Evolutionary conservation across 441 rosid species (phyloP).

Genomic region (Pelargonium cotyledonis): DNA sequence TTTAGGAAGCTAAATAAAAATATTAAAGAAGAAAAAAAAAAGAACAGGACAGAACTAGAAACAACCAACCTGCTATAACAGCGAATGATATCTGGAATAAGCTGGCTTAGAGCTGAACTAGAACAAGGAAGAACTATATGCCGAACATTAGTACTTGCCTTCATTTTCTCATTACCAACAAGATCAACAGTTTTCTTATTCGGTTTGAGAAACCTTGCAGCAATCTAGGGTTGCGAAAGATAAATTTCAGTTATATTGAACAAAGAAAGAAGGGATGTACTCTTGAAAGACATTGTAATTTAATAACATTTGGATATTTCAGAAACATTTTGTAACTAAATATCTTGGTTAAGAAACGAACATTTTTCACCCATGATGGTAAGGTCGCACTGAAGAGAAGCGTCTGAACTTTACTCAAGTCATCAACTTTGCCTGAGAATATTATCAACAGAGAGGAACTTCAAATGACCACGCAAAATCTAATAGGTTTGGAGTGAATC

Average conservation of each 20-base stretch:
- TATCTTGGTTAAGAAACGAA: conserved; percentile 29
- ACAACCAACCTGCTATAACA: conserved; percentile 74
- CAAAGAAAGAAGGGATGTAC: background rate
- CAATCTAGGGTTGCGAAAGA: conserved; percentile 40
- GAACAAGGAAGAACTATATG: conserved; percentile 79
- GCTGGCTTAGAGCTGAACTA: conserved; percentile 53
- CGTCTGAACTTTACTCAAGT: conserved; percentile 81
- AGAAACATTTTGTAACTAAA: background rate
- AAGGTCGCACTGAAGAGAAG: conserved; percentile 96
- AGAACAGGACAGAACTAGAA: background rate
- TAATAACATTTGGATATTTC: background rate
- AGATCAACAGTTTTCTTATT: conserved; percentile 83
- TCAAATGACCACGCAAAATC: background rate
- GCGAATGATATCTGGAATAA: conserved; percentile 84
- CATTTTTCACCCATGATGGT: conserved; percentile 80
- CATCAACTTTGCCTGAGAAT: conserved; percentile 71
- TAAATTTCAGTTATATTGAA: conserved; percentile 17
- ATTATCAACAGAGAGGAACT: background rate
- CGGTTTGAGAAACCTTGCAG: conserved; percentile 63
- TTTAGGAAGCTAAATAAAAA: background rate
- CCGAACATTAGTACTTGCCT: conserved; percentile 82
- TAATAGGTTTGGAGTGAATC: background rate
- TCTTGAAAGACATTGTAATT: background rate
- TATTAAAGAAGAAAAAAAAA: background rate
- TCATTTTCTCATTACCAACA: conserved; percentile 94